Evolutionary conservation across 2,329 filamentous ascomycete species (phyloP), one percentile per base, ranked within the genome.

Genomic region (Ustulina deusta): DNA sequence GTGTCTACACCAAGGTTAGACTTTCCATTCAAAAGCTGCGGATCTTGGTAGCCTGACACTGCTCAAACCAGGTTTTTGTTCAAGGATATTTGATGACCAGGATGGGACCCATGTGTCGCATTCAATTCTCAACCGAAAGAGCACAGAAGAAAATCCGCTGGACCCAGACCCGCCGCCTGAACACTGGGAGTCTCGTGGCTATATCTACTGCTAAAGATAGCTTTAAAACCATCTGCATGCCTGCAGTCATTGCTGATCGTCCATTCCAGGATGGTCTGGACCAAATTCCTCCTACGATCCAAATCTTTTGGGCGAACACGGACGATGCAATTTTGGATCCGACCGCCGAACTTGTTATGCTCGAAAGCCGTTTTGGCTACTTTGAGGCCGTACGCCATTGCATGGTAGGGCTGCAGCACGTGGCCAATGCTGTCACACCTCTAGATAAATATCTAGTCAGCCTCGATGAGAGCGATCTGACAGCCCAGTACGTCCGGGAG

Each of bases 351-450:
- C 90, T 90, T 78, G 79, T 94, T 11, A 97, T 97, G 92, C 81
- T 97, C 0, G 93, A 97, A 75, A 86, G 91, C 0, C 86, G 90
- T 2, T 79, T 79, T 0, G 90, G 91, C 0, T 97, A 94, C 76
- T 97, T 89, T 70, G 94, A 97, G 77, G 88, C 92, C 0, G 85
- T 88, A 42, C 86, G 92, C 0, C 89, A 97, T 76, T 90, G 90
- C 0, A 83, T 97, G 76, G 81, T 87, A 15, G 90, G 91, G 0
- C 79, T 97, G 1, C 93, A 97, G 63, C 81, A 81, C 83, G 89
- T 79, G 77, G 79, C 80, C 2, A 61, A 60, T 2, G 61, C 48
- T 15, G 84, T 81, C 4, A 90, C 90, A n/a, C 83, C 86, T 0
- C 79, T 93, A 1, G 83, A 86, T 51, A 86, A 90, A 56, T 88